Percentiles rank a stretch among this genome's conserved stretches.
phyloP scores from a whole-genome alignment of 768 basidiomycete genomes.

The Austroboletus festivus region DNA sequence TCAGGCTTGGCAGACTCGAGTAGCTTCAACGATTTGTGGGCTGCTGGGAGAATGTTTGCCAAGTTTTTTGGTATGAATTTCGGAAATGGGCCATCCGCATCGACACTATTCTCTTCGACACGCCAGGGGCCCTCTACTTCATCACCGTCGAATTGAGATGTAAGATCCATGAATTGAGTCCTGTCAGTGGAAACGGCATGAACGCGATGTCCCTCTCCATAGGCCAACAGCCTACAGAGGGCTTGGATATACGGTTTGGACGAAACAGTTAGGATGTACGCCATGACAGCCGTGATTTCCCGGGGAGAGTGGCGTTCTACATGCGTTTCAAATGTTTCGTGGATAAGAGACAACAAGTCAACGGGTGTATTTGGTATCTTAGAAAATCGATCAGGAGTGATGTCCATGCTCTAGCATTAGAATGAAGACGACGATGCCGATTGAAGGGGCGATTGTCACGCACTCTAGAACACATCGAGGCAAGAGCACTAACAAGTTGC shows the following conservation, averaged over 20 bases:
- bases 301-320: conserved; percentile 51
- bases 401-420: conserved; percentile 26
- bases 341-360: conserved; percentile 58
- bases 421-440: conserved; percentile 2
- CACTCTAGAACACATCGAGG: conserved; percentile 60
- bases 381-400: conserved; percentile 39
- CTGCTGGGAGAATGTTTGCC: conserved; percentile 54
- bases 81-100: conserved; percentile 49
- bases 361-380: conserved; percentile 43
- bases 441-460: conserved; percentile 15
- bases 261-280: conserved; percentile 62
- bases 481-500: conserved; percentile 49
- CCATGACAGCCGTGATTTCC: conserved; percentile 51
- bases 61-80: conserved; percentile 57
- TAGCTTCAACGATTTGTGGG: conserved; percentile 66
- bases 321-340: conserved; percentile 51
- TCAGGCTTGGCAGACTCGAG: conserved; percentile 62
- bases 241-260: conserved; percentile 62
- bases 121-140: conserved; percentile 39
- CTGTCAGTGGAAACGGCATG: conserved; percentile 15
- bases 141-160: conserved; percentile 24
- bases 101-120: conserved; percentile 39
- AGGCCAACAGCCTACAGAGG: conserved; percentile 61
- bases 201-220: conserved; percentile 30
- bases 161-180: conserved; percentile 14